Base-by-base conservation (phyloP, 257 asterid species). In the Solanum paucissectum region DNA sequence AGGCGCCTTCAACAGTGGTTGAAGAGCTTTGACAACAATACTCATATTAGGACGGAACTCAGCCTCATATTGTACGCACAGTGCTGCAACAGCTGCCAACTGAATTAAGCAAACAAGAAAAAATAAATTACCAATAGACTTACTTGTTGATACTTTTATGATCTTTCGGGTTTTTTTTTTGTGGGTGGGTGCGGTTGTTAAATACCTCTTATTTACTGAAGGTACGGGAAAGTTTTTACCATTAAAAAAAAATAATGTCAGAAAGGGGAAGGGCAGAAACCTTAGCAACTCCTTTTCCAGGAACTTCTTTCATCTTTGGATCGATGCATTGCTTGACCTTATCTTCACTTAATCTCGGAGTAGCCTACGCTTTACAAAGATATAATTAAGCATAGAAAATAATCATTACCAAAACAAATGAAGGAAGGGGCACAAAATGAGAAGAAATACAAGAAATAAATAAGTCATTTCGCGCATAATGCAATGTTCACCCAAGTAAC, bases 21-120 rank as follows among this genome's bases (percentile, higher is more conserved):
- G 92, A 81, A 90, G 87, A 29, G 92, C 92, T 87, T 90, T 90
- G 18, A 90, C 92, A 40, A 90, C 92, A 42, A 90, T 90, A 87
- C 88, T 90, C 89, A 90, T 90, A 83, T 90, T 90, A 44, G 92
- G 90, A 75, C 90, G 90, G 81, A 90, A 90, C 86, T 90, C 92
- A 23, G 92, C 86, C 42, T 88, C 91, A 20, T 90, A 90, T 79
- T 90, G 92, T 58, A 88, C 91, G 73, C 92, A 90, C 82, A 90
- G 83, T n/a, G 92, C 92, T 38, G 92, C 92, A 85, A 90, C 91
- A 4, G 91, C 92, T 32, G 90, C 92, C 86, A 90, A 69, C 92
- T 90, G 91, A 68, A 83, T 25, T 66, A 60, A 25, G 82, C 83
- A 34, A 72, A 14, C 96, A 0, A 8, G 13, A 34, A 79, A 37